A percentile compares a stretch with the other conserved stretches of the same genome.
Evolutionary conservation across 2,329 filamentous ascomycete genomes (phyloP).

Genomic region (Trichophyton schoenleinii): DNA sequence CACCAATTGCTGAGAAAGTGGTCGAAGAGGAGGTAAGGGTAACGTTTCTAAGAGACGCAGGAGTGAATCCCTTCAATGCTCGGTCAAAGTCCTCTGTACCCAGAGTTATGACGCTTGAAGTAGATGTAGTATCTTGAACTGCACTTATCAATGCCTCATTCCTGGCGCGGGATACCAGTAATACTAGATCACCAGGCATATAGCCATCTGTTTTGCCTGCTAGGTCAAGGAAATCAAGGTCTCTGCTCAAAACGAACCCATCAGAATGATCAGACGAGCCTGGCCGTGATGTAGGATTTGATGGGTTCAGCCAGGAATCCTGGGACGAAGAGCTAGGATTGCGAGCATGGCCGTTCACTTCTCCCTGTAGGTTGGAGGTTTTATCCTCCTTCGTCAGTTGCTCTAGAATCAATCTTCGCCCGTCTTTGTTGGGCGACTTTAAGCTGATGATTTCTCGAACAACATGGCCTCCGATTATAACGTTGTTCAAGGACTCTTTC

Average conservation of each 20-base stretch:
- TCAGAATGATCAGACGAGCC: slow-evolving; percentile 35
- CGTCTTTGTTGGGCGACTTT: slow-evolving; percentile 87
- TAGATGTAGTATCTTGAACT: slow-evolving; percentile 44
- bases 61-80: slow-evolving; percentile 84
- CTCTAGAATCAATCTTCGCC: slow-evolving; percentile 69
- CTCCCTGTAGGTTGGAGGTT: slow-evolving; percentile 22
- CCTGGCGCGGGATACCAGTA: slow-evolving; percentile 74
- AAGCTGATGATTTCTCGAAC: slow-evolving; percentile 81
- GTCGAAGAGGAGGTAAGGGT: slow-evolving; percentile 86
- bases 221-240: slow-evolving; percentile 82
- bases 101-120: slow-evolving; percentile 49
- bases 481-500: slow-evolving; percentile 83
- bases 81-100: slow-evolving; percentile 64
- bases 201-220: slow-evolving; percentile 93
- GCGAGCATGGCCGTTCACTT: slow-evolving; percentile 24
- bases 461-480: slow-evolving; percentile 81
- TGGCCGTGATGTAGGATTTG: slow-evolving; percentile 43
- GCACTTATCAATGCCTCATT: slow-evolving; percentile 87
- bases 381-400: slow-evolving; percentile 49
- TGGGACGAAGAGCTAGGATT: slow-evolving; percentile 30
- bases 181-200: slow-evolving; percentile 85
- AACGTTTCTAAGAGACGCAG: slow-evolving; percentile 86
- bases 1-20: slow-evolving; percentile 84
- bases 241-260: slow-evolving; percentile 60
- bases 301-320: slow-evolving; percentile 66